Base-by-base conservation (phyloP, 306 rosid species). In the Quillaja saponaria region DNA sequence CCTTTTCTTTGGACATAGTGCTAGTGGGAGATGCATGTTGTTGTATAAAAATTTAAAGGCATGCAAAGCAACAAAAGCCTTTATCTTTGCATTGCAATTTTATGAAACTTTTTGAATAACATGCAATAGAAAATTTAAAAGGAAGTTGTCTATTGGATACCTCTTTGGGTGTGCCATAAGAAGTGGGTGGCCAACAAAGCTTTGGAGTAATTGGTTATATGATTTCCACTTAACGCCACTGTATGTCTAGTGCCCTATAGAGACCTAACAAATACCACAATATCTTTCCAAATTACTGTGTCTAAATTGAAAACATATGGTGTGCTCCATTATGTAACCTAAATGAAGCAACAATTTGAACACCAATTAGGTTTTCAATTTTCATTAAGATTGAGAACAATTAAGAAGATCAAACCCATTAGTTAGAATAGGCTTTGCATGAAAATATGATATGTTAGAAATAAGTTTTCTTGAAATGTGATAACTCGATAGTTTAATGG, bases 151-250 rank as follows among this genome's bases (percentile, higher is more conserved):
- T n/a, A n/a, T n/a, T n/a, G n/a, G n/a, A n/a, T n/a, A n/a, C n/a
- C n/a, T n/a, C n/a, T n/a, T n/a, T n/a, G n/a, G n/a, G n/a, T n/a
- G n/a, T n/a, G n/a, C n/a, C n/a, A n/a, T n/a, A 34, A 17, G 51
- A 59, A 81, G 75, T 71, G 71, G 64, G 81, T 71, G 78, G 77
- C 74, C 80, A 69, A 74, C 71, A 55, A 69, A 40, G 51, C 69
- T 53, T 55, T 46, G 67, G 10, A 52, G 19, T 79, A 54, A 68
- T 71, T 63, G 81, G 68, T 56, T 53, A 55, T 42, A 34, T 82
- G 91, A 63, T 50, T 68, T 79, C 91, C 85, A 82, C 87, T 54
- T 81, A 58, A 63, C 73, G 21, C 86, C 80, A 86, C 74, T 80
- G 66, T 59, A 64, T 73, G 10, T 53, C 47, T 71, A 70, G 67